A percentile compares a stretch with the other conserved stretches of the same genome.
phyloP scores from a whole-genome alignment of 1,284 basidiomycete genomes.

The Ustilago bromivora region DNA sequence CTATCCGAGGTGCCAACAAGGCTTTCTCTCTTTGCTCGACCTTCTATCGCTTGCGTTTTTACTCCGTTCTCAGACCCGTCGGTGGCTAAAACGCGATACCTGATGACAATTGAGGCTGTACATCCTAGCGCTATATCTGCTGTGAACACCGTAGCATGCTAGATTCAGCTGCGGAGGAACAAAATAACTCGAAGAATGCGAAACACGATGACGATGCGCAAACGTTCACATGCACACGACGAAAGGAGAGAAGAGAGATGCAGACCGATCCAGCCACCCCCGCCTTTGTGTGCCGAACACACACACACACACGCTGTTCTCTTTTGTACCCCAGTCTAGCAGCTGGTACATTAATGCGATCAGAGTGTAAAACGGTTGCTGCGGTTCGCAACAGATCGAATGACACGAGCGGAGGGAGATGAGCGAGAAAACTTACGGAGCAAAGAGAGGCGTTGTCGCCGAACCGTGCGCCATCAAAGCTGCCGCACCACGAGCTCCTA shows the following conservation, averaged over 20 bases:
- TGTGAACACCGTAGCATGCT: no score
- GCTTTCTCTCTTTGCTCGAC: not conserved
- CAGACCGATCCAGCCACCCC: not conserved
- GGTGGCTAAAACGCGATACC: no score
- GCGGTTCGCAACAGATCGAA: not conserved
- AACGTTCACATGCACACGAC: not conserved
- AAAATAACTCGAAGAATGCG: not conserved
- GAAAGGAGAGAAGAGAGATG: not conserved
- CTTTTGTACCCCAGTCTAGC: not conserved
- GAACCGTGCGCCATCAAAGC: no score
- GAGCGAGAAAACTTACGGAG: not conserved
- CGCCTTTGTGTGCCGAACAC: not conserved
- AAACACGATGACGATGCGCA: not conserved
- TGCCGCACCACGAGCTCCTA: no score
- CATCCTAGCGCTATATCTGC: no score
- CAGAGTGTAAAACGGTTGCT: not conserved
- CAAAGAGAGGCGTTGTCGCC: not conserved
- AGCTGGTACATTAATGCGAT: not conserved
- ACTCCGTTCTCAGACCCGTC: no score
- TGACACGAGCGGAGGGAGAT: not conserved
- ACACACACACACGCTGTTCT: no score
- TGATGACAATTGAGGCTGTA: no score
- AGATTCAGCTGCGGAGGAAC: no score
- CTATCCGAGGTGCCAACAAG: conserved; percentile 10
- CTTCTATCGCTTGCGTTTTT: not conserved